These are phyloP conservation scores for Mycena vulgaris DNA, from an alignment of 768 basidiomycete species.

Conservation along the genomic window DNA sequence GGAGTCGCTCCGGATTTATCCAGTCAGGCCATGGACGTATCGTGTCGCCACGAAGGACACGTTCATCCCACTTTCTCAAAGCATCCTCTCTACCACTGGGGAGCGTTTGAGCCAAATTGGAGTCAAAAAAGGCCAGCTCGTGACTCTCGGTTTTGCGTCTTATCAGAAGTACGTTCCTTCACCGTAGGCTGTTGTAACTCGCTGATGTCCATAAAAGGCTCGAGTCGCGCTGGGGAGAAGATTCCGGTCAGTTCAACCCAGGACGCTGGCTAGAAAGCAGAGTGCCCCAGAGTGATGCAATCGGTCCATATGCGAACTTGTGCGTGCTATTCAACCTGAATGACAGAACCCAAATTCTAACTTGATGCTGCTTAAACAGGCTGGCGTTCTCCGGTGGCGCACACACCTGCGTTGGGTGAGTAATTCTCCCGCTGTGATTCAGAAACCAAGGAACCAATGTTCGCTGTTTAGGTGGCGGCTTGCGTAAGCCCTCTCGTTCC, in stretches of 20 bases:
- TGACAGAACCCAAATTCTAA: conserved; percentile 25
- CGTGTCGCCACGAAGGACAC: conserved; percentile 57
- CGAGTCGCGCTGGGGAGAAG: conserved; percentile 52
- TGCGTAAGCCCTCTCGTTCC: conserved; percentile 34
- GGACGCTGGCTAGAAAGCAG: conserved; percentile 53
- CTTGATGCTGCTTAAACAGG: conserved; percentile 8
- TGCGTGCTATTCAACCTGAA: conserved; percentile 32
- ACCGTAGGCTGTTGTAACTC: conserved; percentile 38
- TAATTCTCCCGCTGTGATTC: conserved; percentile 12
- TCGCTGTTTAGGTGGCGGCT: conserved; percentile 36
- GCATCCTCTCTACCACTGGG: conserved; percentile 53
- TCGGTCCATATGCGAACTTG: conserved; percentile 44
- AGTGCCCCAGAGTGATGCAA: conserved; percentile 43
- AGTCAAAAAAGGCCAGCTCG: conserved; percentile 53
- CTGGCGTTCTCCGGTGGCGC: conserved; percentile 30
- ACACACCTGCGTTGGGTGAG: conserved; percentile 38
- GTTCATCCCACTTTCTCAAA: conserved; percentile 57
- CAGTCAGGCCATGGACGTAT: conserved; percentile 49
- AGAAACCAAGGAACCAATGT: conserved; percentile 9
- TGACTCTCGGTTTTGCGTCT: conserved; percentile 53
- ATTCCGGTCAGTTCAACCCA: conserved; percentile 54
- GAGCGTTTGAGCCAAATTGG: conserved; percentile 49
- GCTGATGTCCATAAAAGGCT: conserved; percentile 41
- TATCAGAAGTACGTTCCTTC: conserved; percentile 52
- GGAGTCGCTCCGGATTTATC: conserved; percentile 52